These are phyloP conservation scores for Fusarium stilboides DNA, from an alignment of 2,329 filamentous ascomycete genomes.

Conservation along the genomic window DNA sequence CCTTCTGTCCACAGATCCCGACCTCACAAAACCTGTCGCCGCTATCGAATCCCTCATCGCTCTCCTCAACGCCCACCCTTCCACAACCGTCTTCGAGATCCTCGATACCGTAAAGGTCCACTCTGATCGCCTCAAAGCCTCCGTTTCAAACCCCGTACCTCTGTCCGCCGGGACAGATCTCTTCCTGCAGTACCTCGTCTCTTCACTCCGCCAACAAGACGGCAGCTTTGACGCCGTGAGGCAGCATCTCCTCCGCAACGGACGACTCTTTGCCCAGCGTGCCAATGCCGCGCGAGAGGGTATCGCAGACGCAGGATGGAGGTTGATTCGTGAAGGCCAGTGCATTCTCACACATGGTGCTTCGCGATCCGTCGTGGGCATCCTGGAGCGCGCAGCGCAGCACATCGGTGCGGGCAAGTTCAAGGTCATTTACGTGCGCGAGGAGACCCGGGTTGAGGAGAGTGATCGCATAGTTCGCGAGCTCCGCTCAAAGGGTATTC, in stretches of 20 bases:
- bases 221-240: slow-evolving; percentile 82
- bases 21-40: slow-evolving; percentile 95
- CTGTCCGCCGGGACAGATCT: slow-evolving; percentile 95
- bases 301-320: slow-evolving; percentile 84
- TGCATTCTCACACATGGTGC: slow-evolving; percentile 94
- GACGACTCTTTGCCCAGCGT: slow-evolving; percentile 86
- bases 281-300: slow-evolving; percentile 88
- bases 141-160: slow-evolving; percentile 89
- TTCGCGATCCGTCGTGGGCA: slow-evolving; percentile 83
- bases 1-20: slow-evolving; percentile 76
- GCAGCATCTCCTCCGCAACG: slow-evolving; percentile 87
- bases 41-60: slow-evolving; percentile 93
- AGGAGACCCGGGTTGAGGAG: slow-evolving; percentile 70
- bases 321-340: slow-evolving; percentile 83
- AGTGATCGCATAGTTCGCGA: slow-evolving; percentile 79
- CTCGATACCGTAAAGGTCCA: slow-evolving; percentile 86
- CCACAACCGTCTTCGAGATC: slow-evolving; percentile 93
- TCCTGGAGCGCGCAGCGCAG: slow-evolving; percentile 78
- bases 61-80: slow-evolving; percentile 83
- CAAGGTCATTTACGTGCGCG: slow-evolving; percentile 84
- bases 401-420: slow-evolving; percentile 76
- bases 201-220: slow-evolving; percentile 73
- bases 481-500: slow-evolving; percentile 81
- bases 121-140: slow-evolving; percentile 81
- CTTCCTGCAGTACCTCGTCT: slow-evolving; percentile 94